Percentiles rank a stretch among this genome's conserved stretches.
These are phyloP conservation scores for Chaetothyriales sp. DNA, from an alignment of 2,329 filamentous ascomycete species.

Conservation along the genomic window DNA sequence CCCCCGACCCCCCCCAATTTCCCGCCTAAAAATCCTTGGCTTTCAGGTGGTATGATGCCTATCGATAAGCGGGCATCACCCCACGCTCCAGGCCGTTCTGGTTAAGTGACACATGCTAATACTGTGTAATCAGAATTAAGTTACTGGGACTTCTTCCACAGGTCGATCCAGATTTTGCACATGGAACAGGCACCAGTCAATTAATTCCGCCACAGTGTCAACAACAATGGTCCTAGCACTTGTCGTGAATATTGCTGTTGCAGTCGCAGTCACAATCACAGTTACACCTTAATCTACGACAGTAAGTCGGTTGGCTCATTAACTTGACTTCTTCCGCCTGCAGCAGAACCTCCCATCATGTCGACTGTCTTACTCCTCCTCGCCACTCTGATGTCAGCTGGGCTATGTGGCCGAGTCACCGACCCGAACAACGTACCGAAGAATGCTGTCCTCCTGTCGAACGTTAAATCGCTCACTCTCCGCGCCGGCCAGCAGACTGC, in stretches of 20 bases:
- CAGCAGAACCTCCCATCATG: background rate
- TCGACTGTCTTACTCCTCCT: background rate
- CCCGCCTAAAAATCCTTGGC: background rate
- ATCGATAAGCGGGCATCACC: background rate
- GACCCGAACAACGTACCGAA: constrained; percentile 21
- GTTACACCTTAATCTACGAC: too few species aligned
- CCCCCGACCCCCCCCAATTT: too few species aligned
- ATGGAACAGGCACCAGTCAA: background rate
- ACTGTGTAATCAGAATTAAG: too few species aligned
- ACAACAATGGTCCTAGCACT: background rate
- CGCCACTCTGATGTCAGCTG: constrained; percentile 6
- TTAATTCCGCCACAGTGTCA: background rate
- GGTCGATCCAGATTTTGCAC: too few species aligned
- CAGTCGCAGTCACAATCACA: too few species aligned
- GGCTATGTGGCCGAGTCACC: constrained; percentile 13
- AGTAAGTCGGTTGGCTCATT: background rate
- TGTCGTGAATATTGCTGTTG: background rate
- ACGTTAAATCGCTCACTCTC: constrained; percentile 66
- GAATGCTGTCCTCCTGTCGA: constrained; percentile 44
- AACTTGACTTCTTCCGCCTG: too few species aligned
- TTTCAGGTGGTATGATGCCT: background rate
- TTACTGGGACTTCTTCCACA: too few species aligned
- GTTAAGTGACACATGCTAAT: too few species aligned
- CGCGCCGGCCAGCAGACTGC: constrained; percentile 52
- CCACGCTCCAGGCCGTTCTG: background rate